A percentile compares a stretch with the other conserved stretches of the same genome.
phyloP scores from a whole-genome alignment of 1,284 basidiomycete species.

The Agaricales sp. region DNA sequence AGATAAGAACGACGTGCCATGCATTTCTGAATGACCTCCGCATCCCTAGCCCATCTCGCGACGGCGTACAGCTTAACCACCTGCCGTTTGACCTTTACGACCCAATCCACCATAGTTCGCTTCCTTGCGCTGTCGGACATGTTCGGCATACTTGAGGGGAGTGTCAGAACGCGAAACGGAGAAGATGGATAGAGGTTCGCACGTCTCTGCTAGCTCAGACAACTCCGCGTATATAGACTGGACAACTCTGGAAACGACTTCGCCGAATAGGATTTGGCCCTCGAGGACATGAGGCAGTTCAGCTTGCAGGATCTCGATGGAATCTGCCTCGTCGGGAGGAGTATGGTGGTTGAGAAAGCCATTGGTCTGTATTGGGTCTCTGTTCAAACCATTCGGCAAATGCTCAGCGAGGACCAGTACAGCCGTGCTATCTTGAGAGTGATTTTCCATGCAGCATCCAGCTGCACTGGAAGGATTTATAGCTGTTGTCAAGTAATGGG shows the following conservation, averaged over 20 bases:
- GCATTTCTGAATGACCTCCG: constrained; percentile 71
- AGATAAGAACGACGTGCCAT: constrained; percentile 41
- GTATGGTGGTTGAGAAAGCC: not conserved
- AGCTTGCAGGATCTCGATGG: constrained; percentile 49
- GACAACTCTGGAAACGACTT: constrained; percentile 65
- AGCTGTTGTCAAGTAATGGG: no score
- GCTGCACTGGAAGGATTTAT: no score
- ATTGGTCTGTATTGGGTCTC: no score
- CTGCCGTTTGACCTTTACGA: constrained; percentile 81
- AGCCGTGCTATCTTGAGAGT: no score
- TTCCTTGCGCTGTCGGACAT: constrained; percentile 79
- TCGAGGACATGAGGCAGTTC: constrained; percentile 72
- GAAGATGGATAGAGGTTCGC: constrained; percentile 10
- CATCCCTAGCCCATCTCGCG: constrained; percentile 75
- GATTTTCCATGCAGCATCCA: no score
- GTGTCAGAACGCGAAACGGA: constrained; percentile 5
- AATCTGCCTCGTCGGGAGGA: not conserved
- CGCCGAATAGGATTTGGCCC: constrained; percentile 66
- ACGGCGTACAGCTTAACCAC: constrained; percentile 84
- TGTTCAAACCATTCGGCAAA: no score
- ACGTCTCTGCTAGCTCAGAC: constrained; percentile 81
- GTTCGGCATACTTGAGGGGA: constrained; percentile 57
- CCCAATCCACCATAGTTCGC: constrained; percentile 77
- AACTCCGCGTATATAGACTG: constrained; percentile 80
- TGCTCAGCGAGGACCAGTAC: no score